Evolutionary conservation across 495 filamentous ascomycete species (phyloP), one percentile per base, ranked within the genome.

Genomic region (Friedmanniomyces endolithicus): DNA sequence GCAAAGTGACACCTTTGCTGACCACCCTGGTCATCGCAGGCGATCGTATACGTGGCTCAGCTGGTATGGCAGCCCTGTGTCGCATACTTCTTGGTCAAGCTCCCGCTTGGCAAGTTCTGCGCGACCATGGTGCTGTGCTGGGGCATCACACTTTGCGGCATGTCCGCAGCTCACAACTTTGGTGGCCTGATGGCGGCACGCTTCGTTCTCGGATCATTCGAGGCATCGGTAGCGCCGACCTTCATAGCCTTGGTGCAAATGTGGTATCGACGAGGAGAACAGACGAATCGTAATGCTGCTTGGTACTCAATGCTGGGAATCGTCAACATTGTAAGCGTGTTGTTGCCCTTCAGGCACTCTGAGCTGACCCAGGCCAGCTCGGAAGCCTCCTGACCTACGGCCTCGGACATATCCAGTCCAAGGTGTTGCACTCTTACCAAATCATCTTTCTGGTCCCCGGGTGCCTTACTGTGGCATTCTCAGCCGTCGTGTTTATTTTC

Each of bases 211-310:
- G 65, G 65, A 23, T 50, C 58, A n/a, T 67, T 67, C 44, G 65
- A 67, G 35, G 61, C 65, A 6, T 57, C 58, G 22, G 46, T 57
- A 75, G 78, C 78, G 2, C 78, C 79, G 1, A 74, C 74, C 14
- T 80, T 80, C 52, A 74, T 82, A 48, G 78, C 78, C 1, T 71
- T 82, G 6, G 78, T 77, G 1, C 77, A 80, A 58, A 80, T 81
- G 77, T 83, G 79, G 79, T 83, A 78, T 62, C 68, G 76, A 53
- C 72, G 79, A 35, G 64, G 69, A 16, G 79, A 83, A 58, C 79
- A 83, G 65, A 79, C 79, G 1, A 68, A 78, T 25, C 64, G 78
- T 29, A 74, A 75, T 34, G 74, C 76, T 25, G 72, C 74, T 14
- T 83, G 79, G 79, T 81, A 83, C 63, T 67, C 73, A 23, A 78